Evolutionary conservation across 495 filamentous ascomycete genomes (phyloP), one percentile per base, ranked within the genome.

Genomic region (Bacidia gigantensis): DNA sequence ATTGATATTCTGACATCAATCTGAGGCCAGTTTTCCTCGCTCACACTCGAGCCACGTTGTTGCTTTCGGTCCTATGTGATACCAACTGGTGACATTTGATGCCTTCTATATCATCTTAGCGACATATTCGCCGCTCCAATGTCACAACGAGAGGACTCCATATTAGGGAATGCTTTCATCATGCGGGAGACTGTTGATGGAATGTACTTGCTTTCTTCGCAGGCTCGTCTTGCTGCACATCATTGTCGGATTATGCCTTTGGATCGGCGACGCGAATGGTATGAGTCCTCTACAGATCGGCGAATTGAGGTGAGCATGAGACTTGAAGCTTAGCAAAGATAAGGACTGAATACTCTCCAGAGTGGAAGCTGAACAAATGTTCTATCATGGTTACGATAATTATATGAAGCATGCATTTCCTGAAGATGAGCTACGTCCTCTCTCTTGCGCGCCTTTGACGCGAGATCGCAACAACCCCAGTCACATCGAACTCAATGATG

Each of bases 341-440:
- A 3, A 26, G 44, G 56, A 47, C 53, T 54, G 22, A 46, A 7
- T 18, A 20, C 32, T 18, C 11, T 47, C 24, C 56, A 81, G 79
- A 56, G 79, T 78, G 61, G 87, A 95, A 65, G 88, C 90, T 39
- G 81, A 89, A 50, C 78, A 82, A 54, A 88, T 96, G 76, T 97
- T 98, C 71, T 96, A 92, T 60, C 93, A 98, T 68, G 92, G 92
- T 51, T 98, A 82, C 71, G 82, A 93, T 62, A 95, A 89, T 63
- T 98, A 98, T 70, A 86, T 96, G 76, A 71, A 78, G 45, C 75
- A 90, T 62, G 93, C 93, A 47, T 98, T 97, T 61, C 92, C 92
- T 26, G 92, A 96, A 69, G 92, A 98, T 62, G 92, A 98, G 78
- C 72, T 98, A 46, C 83, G 85, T 56, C 92, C 92, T 11, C 70